phyloP scores from a whole-genome alignment of 306 rosid species.

The peach (Prunus persica) region DNA sequence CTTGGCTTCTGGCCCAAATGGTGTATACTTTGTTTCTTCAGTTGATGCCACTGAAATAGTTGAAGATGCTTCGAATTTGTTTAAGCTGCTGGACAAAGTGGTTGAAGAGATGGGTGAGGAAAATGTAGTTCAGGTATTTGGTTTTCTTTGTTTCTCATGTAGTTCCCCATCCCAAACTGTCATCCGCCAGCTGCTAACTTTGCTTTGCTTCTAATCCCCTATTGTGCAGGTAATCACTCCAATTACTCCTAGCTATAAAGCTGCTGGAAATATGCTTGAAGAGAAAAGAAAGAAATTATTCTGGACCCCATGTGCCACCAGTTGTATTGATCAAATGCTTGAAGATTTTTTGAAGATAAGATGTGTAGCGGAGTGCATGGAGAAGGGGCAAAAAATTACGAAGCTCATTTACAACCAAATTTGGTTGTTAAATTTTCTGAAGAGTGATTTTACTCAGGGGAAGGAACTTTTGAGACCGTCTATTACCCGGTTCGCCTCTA shows the following conservation, averaged over 20 bases:
- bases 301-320: constrained; percentile 91
- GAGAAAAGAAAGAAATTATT: constrained; percentile 82
- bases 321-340: constrained; percentile 74
- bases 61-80: constrained; percentile 71
- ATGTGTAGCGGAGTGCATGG: constrained; percentile 84
- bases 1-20: constrained; percentile 80
- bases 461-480: constrained; percentile 73
- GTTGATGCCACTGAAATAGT: constrained; percentile 66
- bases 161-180: constrained; percentile 25
- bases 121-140: constrained; percentile 87
- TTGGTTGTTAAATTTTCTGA: constrained; percentile 87
- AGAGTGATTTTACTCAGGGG: constrained; percentile 72
- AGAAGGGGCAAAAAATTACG: constrained; percentile 72
- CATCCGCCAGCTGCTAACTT: constrained; percentile 9
- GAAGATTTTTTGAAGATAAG: constrained; percentile 76
- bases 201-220: constrained; percentile 20
- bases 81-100: constrained; percentile 73
- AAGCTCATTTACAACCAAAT: constrained; percentile 73
- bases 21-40: constrained; percentile 78
- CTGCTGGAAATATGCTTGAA: constrained; percentile 90
- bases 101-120: constrained; percentile 93
- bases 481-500: constrained; percentile 60
- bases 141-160: constrained; percentile 28
- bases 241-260: constrained; percentile 66
- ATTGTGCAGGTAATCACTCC: constrained; percentile 69